These are phyloP conservation scores for Pleurotus tuoliensis DNA, from an alignment of 768 basidiomycete species.

Conservation along the genomic window DNA sequence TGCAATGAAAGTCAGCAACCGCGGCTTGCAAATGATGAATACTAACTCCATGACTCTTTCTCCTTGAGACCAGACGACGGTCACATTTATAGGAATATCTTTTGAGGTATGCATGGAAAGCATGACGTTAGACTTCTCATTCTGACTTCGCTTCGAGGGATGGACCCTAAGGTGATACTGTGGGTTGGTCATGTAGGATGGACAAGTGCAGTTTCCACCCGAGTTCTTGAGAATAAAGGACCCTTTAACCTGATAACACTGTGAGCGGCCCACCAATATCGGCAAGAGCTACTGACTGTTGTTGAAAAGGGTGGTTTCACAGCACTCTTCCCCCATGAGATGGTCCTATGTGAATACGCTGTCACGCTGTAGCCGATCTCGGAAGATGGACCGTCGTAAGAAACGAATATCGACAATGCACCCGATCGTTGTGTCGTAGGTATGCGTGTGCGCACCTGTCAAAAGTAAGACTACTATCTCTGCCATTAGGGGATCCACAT, in stretches of 20 bases:
- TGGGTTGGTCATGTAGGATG: slow-evolving; percentile 87
- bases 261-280: neutral
- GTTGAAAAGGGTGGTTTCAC: slow-evolving; percentile 33
- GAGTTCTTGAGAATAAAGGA: slow-evolving; percentile 65
- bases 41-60: slow-evolving; percentile 73
- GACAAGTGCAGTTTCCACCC: slow-evolving; percentile 78
- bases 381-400: slow-evolving; percentile 62
- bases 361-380: slow-evolving; percentile 69
- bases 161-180: slow-evolving; percentile 73
- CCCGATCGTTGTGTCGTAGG: slow-evolving; percentile 31
- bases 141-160: slow-evolving; percentile 22
- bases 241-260: slow-evolving; percentile 47
- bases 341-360: slow-evolving; percentile 44
- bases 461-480: neutral
- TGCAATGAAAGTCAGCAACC: neutral
- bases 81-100: slow-evolving; percentile 71
- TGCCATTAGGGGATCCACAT: slow-evolving; percentile 9
- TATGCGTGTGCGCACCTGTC: slow-evolving; percentile 33
- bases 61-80: slow-evolving; percentile 72
- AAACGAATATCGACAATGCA: slow-evolving; percentile 51
- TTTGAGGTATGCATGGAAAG: slow-evolving; percentile 53
- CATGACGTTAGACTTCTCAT: slow-evolving; percentile 35
- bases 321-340: slow-evolving; percentile 45
- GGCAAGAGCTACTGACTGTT: slow-evolving; percentile 24
- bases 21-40: no score